Percentiles rank a stretch among this genome's conserved stretches.
Evolutionary conservation across 192 early-diverging fungal species (phyloP).

Genomic region (Coemansia sp.): DNA sequence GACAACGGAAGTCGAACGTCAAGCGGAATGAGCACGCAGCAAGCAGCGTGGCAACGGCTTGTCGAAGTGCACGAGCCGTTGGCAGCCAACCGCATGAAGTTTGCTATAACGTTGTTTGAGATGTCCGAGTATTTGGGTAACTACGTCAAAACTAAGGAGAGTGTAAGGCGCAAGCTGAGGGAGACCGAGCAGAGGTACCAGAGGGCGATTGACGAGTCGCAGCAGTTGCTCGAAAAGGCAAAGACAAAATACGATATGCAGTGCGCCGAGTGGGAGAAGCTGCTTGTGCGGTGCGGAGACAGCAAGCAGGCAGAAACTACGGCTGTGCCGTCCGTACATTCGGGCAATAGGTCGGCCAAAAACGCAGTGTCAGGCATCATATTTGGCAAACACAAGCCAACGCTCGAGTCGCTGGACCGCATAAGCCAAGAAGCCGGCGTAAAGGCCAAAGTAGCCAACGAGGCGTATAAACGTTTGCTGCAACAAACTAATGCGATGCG

Average conservation of each 20-base stretch:
- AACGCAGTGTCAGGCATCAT: constrained; percentile 44
- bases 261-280: constrained; percentile 85
- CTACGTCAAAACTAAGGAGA: constrained; percentile 48
- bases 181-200: constrained; percentile 75
- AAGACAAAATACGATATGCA: constrained; percentile 75
- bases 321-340: too few species aligned
- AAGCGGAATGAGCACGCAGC: constrained; percentile 60
- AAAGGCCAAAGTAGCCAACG: constrained; percentile 79
- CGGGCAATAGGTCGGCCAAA: neutral
- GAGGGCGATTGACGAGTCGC: constrained; percentile 74
- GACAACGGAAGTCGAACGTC: constrained; percentile 48
- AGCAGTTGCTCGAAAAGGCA: constrained; percentile 79
- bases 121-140: constrained; percentile 78
- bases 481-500: constrained; percentile 71
- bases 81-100: constrained; percentile 77
- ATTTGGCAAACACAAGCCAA: constrained; percentile 52
- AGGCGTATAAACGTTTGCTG: constrained; percentile 81
- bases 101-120: constrained; percentile 66
- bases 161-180: constrained; percentile 64
- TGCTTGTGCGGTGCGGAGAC: constrained; percentile 54
- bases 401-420: constrained; percentile 64
- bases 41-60: constrained; percentile 73
- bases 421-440: constrained; percentile 84
- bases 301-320: constrained; percentile 15
- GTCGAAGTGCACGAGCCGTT: constrained; percentile 80